Evolutionary conservation across 2,329 filamentous ascomycete species (phyloP).

Genomic region (Colletotrichum spinosum): DNA sequence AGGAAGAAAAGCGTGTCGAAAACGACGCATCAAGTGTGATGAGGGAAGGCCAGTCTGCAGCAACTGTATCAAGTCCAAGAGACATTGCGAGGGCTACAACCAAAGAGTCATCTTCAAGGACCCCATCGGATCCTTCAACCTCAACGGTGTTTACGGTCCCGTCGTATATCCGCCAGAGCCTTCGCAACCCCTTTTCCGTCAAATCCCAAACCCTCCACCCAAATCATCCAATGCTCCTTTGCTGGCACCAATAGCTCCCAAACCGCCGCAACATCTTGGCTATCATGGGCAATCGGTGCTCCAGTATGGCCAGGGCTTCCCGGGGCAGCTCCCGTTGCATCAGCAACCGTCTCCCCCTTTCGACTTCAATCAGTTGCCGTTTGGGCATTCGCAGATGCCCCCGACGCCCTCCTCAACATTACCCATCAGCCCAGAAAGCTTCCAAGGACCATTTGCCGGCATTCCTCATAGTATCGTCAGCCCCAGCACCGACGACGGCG

Average conservation of each 20-base stretch:
- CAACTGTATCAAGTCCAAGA: slow-evolving; percentile 89
- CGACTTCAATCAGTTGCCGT: slow-evolving; percentile 42
- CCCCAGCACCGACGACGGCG: slow-evolving; percentile 22
- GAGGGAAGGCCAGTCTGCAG: slow-evolving; percentile 86
- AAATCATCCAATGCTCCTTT: slow-evolving; percentile 53
- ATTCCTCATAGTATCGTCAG: slow-evolving; percentile 21
- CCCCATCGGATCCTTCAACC: slow-evolving; percentile 69
- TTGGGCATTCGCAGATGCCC: slow-evolving; percentile 32
- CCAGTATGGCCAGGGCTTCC: slow-evolving; percentile 47
- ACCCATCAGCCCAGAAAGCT: slow-evolving; percentile 34
- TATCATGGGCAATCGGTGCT: slow-evolving; percentile 46
- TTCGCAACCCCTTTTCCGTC: slow-evolving; percentile 59
- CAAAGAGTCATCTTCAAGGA: slow-evolving; percentile 85
- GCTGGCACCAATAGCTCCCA: slow-evolving; percentile 63
- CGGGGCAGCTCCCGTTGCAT: slow-evolving; percentile 36
- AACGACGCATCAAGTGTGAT: slow-evolving; percentile 96
- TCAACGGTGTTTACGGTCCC: slow-evolving; percentile 56
- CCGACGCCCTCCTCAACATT: slow-evolving; percentile 34
- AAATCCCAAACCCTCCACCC: slow-evolving; percentile 54
- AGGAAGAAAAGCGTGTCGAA: slow-evolving; percentile 78
- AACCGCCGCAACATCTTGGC: slow-evolving; percentile 54
- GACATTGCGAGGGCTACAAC: slow-evolving; percentile 86
- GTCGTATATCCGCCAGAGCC: slow-evolving; percentile 59
- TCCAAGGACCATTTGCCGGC: slow-evolving; percentile 28
- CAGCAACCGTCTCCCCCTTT: slow-evolving; percentile 26